A percentile compares a stretch with the other conserved stretches of the same genome.
Evolutionary conservation across 2,329 filamentous ascomycete species (phyloP).

Genomic region (Colletotrichum sp.): DNA sequence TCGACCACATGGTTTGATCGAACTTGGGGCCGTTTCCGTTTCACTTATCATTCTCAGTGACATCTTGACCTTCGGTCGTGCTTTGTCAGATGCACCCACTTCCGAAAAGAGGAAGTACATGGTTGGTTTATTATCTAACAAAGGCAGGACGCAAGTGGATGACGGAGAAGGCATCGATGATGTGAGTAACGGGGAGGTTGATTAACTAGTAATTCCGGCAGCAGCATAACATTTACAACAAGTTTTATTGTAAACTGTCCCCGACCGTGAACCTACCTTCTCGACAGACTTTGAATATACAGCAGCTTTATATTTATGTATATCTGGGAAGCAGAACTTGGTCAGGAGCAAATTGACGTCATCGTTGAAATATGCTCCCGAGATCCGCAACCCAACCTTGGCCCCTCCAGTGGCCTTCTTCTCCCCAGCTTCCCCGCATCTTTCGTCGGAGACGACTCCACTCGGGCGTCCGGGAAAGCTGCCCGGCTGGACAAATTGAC

Average conservation of each 20-base stretch:
- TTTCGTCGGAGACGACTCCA: not conserved
- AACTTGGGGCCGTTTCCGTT: not conserved
- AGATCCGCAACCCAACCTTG: not conserved
- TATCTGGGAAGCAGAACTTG: not conserved
- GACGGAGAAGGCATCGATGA: not conserved
- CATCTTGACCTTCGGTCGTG: not conserved
- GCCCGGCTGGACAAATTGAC: not conserved
- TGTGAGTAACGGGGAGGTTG: not conserved
- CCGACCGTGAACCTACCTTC: not conserved
- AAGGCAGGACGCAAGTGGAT: not conserved
- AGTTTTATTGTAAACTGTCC: not conserved
- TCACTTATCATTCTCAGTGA: not conserved
- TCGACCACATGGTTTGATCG: not conserved
- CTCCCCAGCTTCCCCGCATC: not conserved
- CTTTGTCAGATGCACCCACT: not conserved
- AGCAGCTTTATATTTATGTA: not conserved
- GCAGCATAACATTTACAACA: not conserved
- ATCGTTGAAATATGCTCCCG: not conserved
- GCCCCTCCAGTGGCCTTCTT: not conserved
- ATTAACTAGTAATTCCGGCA: not conserved
- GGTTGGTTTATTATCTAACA: not conserved
- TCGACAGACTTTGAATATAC: not conserved
- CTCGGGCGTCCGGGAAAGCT: not conserved
- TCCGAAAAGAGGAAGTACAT: not conserved
- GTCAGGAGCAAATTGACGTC: not conserved